Conservation (phyloP, 2,329 filamentous ascomycete genomes). For the Ceratocystis ficicola region DNA sequence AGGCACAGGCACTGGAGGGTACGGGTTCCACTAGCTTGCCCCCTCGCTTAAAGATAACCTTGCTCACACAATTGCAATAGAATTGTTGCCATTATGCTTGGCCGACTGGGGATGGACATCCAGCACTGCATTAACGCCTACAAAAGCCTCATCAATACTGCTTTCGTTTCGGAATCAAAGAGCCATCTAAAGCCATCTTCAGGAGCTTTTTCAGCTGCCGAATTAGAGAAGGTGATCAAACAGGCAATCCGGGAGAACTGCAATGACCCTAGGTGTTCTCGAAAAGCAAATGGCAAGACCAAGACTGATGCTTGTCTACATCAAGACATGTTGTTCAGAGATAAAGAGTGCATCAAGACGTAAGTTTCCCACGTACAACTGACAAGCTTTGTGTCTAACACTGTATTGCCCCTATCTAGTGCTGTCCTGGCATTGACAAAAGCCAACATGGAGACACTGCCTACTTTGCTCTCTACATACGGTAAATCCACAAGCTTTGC, state of each 20-base stretch:
- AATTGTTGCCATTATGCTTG: not conserved
- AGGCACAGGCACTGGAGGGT: constrained; percentile 28
- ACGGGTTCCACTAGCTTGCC: not conserved
- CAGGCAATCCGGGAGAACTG: not conserved
- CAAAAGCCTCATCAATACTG: not conserved
- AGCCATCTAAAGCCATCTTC: not conserved
- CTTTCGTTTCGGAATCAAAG: not conserved
- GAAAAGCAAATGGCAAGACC: not conserved
- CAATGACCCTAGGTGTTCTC: not conserved
- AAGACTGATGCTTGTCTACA: not conserved
- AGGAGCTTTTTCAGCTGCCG: not conserved
- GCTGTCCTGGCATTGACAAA: not conserved
- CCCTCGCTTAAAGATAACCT: constrained; percentile 15
- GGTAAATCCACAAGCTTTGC: constrained; percentile 23
- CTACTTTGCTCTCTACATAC: constrained; percentile 27
- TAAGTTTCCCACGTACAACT: not conserved
- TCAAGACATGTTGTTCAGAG: not conserved
- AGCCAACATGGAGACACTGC: constrained; percentile 19
- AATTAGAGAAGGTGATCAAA: not conserved
- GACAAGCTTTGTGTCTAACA: not conserved
- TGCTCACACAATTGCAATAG: not conserved
- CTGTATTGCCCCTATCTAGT: not conserved
- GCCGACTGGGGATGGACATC: not conserved
- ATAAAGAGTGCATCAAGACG: not conserved
- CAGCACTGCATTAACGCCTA: not conserved